Evolutionary conservation across 2,329 filamentous ascomycete species (phyloP).

Genomic region (Exophiala bonariae): DNA sequence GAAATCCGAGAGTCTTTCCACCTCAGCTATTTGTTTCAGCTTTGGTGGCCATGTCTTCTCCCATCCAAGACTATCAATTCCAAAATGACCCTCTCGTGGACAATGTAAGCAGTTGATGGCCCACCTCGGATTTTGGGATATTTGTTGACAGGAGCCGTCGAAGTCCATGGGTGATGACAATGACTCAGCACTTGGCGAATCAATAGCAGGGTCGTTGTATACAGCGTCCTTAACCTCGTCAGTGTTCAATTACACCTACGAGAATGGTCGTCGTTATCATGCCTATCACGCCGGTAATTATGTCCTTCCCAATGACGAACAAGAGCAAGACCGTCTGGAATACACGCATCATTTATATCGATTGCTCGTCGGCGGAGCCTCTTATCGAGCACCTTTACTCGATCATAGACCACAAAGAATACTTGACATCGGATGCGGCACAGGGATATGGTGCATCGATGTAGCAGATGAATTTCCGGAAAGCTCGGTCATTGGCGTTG

Average conservation of each 20-base stretch:
- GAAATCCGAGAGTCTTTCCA: no score
- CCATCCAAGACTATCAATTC: no score
- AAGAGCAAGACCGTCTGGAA: slow-evolving; percentile 39
- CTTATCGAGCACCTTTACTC: slow-evolving; percentile 38
- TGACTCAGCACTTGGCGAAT: no score
- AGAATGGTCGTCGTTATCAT: slow-evolving; percentile 44
- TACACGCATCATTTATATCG: slow-evolving; percentile 10
- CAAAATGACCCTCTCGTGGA: no score
- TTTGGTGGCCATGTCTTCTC: no score
- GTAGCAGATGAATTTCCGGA: slow-evolving; percentile 39
- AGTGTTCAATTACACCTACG: slow-evolving; percentile 7
- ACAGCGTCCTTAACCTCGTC: no score
- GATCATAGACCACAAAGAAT: slow-evolving; percentile 26
- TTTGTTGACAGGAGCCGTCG: no score
- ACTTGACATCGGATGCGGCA: slow-evolving; percentile 43
- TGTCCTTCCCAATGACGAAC: slow-evolving; percentile 28
- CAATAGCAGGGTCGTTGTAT: no score
- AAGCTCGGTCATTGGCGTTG: slow-evolving; percentile 37
- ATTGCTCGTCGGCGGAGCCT: slow-evolving; percentile 20
- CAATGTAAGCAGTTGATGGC: no score
- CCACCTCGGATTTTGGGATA: no score
- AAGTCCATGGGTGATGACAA: no score
- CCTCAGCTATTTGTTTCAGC: no score
- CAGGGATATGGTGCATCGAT: slow-evolving; percentile 43
- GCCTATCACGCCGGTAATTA: slow-evolving; percentile 41